Percentiles rank a stretch among this genome's conserved stretches.
These are phyloP conservation scores for Ophiostoma ulmi DNA, from an alignment of 2,329 filamentous ascomycete species.

Conservation along the genomic window DNA sequence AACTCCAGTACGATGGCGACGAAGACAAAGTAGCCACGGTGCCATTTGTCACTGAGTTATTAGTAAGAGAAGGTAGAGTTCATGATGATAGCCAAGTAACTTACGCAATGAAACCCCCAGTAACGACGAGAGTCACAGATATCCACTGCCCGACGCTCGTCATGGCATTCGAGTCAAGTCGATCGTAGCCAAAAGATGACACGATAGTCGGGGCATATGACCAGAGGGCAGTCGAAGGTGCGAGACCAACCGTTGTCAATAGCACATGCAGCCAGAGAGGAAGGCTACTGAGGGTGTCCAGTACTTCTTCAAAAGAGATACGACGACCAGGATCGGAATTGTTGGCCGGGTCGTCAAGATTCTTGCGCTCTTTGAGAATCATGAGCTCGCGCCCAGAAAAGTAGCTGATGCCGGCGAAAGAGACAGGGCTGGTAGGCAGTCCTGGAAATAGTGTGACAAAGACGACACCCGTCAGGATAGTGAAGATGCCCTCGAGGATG, in stretches of 20 bases:
- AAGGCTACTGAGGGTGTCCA: neutral
- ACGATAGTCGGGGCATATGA: constrained; percentile 49
- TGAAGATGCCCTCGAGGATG: constrained; percentile 48
- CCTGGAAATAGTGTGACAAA: constrained; percentile 43
- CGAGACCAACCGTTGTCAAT: constrained; percentile 38
- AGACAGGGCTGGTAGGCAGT: constrained; percentile 41
- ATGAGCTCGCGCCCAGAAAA: constrained; percentile 41
- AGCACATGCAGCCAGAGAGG: constrained; percentile 44
- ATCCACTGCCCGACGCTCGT: constrained; percentile 52
- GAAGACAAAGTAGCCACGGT: constrained; percentile 4
- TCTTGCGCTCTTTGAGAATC: constrained; percentile 40
- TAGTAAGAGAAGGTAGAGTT: neutral
- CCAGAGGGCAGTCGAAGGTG: constrained; percentile 41
- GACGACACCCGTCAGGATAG: constrained; percentile 41
- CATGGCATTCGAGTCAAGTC: constrained; percentile 48
- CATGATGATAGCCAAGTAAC: neutral
- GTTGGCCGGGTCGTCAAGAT: constrained; percentile 39
- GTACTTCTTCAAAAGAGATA: neutral
- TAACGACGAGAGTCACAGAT: constrained; percentile 38
- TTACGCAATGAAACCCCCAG: constrained; percentile 11
- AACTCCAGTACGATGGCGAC: neutral
- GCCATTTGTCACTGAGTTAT: neutral
- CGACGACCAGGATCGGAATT: constrained; percentile 28
- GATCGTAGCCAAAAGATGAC: constrained; percentile 46
- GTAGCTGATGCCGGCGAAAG: constrained; percentile 36